A percentile compares a stretch with the other conserved stretches of the same genome.
phyloP scores from a whole-genome alignment of 768 basidiomycete genomes.

The Lactifluus subvellereus region DNA sequence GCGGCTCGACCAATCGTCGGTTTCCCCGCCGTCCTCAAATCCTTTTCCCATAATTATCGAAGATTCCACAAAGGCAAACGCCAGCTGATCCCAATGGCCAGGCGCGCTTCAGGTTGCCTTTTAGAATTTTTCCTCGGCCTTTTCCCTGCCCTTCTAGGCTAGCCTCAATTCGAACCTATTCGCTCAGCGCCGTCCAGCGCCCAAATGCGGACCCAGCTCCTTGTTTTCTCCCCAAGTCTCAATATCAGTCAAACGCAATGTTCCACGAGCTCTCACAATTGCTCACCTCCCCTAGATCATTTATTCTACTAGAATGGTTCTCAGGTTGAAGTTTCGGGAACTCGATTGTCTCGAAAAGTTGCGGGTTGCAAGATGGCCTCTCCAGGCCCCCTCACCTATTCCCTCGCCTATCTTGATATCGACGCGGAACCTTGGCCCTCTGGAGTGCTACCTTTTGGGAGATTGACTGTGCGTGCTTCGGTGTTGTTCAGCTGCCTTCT shows the following conservation, averaged over 20 bases:
- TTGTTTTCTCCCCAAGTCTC: constrained; percentile 20
- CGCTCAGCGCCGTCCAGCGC: constrained; percentile 22
- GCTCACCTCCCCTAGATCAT: constrained; percentile 15
- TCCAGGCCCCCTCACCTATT: not conserved
- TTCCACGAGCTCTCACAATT: constrained; percentile 10
- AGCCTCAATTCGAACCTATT: constrained; percentile 24
- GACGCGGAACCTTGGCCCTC: not conserved
- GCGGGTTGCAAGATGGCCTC: not conserved
- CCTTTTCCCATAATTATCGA: constrained; percentile 25
- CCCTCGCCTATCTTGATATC: not conserved
- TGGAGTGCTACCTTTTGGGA: not conserved
- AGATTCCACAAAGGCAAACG: constrained; percentile 24
- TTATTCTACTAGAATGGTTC: not conserved
- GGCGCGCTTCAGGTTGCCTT: constrained; percentile 25
- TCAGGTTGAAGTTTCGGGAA: not conserved
- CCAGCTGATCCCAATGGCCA: constrained; percentile 21
- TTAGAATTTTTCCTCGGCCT: constrained; percentile 24
- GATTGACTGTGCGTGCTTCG: not conserved
- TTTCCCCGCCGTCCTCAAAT: constrained; percentile 24
- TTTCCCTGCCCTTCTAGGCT: constrained; percentile 25
- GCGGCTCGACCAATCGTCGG: constrained; percentile 23
- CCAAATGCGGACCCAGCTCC: constrained; percentile 20
- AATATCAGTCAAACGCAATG: constrained; percentile 12
- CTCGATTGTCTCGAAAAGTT: not conserved
- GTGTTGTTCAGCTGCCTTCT: not conserved